Evolutionary conservation across 495 filamentous ascomycete species (phyloP).

Genomic region (Cercophora scortea): DNA sequence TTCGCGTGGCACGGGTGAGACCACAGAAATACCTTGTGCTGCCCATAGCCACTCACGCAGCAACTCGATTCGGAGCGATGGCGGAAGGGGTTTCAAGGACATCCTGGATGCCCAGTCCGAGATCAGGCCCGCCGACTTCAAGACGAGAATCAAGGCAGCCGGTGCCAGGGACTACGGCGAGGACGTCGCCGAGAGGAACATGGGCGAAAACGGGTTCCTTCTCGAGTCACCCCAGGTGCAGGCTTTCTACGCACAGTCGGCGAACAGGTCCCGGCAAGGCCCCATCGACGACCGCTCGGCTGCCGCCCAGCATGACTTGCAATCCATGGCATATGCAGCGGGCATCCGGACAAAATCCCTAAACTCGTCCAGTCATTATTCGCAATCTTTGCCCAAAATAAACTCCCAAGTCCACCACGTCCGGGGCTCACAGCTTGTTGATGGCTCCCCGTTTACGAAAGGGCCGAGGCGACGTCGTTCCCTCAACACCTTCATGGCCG

Average conservation of each 20-base stretch:
- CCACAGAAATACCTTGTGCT: not conserved
- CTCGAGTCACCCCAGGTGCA: slow-evolving; percentile 21
- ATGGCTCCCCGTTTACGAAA: not conserved
- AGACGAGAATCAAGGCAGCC: slow-evolving; percentile 34
- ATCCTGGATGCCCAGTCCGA: slow-evolving; percentile 45
- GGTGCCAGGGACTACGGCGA: slow-evolving; percentile 44
- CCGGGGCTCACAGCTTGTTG: not conserved
- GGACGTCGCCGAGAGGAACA: slow-evolving; percentile 49
- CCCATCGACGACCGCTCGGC: not conserved
- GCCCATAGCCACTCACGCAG: slow-evolving; percentile 6
- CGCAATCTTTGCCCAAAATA: slow-evolving; percentile 11
- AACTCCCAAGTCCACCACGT: not conserved
- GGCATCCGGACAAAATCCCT: slow-evolving; percentile 15
- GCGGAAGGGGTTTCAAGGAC: slow-evolving; percentile 31
- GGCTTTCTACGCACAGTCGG: slow-evolving; percentile 20
- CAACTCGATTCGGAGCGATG: slow-evolving; percentile 15
- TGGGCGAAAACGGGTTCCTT: slow-evolving; percentile 27
- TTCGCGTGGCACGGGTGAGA: slow-evolving; percentile 5
- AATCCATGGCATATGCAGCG: not conserved
- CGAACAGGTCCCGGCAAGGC: not conserved
- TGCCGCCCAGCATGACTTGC: not conserved
- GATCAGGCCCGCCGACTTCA: slow-evolving; percentile 36
- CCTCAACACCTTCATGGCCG: slow-evolving; percentile 14
- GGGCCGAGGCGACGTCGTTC: slow-evolving; percentile 9
- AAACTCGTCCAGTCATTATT: slow-evolving; percentile 2